These are phyloP conservation scores for Didymosphaeria variabile DNA, from an alignment of 2,329 filamentous ascomycete genomes.

Conservation along the genomic window DNA sequence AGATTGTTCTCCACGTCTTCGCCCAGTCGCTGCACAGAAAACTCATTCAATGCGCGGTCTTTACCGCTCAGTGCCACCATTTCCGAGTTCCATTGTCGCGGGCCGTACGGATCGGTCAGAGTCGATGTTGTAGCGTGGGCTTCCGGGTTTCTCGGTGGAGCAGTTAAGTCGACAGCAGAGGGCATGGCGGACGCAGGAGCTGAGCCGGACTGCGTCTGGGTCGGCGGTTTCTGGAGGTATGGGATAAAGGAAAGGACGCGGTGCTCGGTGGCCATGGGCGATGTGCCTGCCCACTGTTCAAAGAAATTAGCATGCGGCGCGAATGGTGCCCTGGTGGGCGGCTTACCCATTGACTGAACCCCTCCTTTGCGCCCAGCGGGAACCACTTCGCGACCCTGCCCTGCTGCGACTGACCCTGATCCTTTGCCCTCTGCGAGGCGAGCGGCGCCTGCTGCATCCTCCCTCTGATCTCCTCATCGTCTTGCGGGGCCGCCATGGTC, in stretches of 20 bases:
- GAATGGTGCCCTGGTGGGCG: not conserved
- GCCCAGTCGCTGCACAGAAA: constrained; percentile 83
- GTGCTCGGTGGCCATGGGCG: constrained; percentile 84
- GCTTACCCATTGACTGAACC: constrained; percentile 87
- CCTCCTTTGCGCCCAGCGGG: constrained; percentile 90
- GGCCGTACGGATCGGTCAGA: constrained; percentile 79
- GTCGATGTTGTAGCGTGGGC: constrained; percentile 57
- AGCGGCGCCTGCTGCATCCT: constrained; percentile 57
- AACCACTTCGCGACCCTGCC: constrained; percentile 65
- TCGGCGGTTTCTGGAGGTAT: constrained; percentile 76
- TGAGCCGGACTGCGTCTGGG: constrained; percentile 70
- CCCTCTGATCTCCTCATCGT: constrained; percentile 27
- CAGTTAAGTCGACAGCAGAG: constrained; percentile 51
- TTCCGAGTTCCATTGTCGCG: constrained; percentile 83
- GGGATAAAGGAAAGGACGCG: constrained; percentile 87
- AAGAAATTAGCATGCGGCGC: constrained; percentile 13
- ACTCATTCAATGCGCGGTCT: constrained; percentile 89
- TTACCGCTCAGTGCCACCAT: constrained; percentile 87
- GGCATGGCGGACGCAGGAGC: constrained; percentile 56
- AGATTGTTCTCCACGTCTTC: constrained; percentile 84
- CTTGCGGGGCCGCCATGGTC: constrained; percentile 41
- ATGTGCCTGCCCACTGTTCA: constrained; percentile 81
- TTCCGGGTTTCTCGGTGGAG: constrained; percentile 48
- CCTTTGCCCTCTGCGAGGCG: constrained; percentile 58
- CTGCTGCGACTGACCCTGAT: constrained; percentile 43